Base-by-base conservation (phyloP, 2,329 filamentous ascomycete species). In the Epichloe coenophiala region DNA sequence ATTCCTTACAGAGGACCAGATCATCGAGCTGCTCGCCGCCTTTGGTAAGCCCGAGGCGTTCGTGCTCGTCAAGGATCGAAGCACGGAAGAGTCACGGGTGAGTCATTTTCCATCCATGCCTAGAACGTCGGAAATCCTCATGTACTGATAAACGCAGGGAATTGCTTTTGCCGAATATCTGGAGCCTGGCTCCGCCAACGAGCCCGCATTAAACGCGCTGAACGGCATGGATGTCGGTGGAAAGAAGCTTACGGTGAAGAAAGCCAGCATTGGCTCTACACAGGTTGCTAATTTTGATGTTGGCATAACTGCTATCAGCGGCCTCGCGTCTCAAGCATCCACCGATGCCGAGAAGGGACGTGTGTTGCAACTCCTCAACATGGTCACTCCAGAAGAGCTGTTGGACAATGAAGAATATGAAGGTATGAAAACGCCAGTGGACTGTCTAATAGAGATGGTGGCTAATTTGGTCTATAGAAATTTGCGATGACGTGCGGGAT, bases 131-230 rank as follows among this genome's bases (percentile, higher is more conserved):
- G 53, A 63, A 69, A 65, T 70, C 56, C 48, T 33, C 27, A 46
- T 19, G 21, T 45, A 39, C 49, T 50, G 38, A 54, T 31, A 9
- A 27, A 23, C 39, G 35, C 57, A 95, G 84, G 93, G 93, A 35
- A 89, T 98, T 60, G 91, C 91, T 1, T 98, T 98, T 72, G 95
- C 88, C 69, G 94, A 98, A 68, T 98, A 96, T 60, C 75, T 79
- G 49, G 88, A 97, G 54, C 77, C 88, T 7, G 64, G 76, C 8
- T 53, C 57, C 17, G 77, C 79, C 39, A 96, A 93, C 23, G 83
- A 86, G 52, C 84, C 91, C 53, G 93, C 93, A 12, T 84, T 97
- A 13, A 87, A 96, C 58, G 88, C 88, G 11, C 73, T 98, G 33
- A 91, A 97, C 60, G 87, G 86, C 36, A 95, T 98, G 84, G 87